These are phyloP conservation scores for Crataegus laevigata DNA, from an alignment of 306 rosid genomes.

Conservation along the genomic window DNA sequence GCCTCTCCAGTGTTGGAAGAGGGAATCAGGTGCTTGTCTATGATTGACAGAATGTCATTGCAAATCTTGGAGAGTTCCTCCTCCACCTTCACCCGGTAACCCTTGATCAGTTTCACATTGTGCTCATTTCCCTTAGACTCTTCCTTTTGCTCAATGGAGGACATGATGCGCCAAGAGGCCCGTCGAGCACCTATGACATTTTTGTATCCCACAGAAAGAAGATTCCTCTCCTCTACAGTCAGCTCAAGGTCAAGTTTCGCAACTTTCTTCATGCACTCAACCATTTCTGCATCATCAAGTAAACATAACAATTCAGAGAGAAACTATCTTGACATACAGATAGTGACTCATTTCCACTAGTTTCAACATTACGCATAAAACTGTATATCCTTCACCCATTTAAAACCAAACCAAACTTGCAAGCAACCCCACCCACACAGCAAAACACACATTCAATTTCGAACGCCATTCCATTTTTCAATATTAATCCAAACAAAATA, in stretches of 20 bases:
- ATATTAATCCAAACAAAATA: too few species aligned
- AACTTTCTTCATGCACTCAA: constrained; percentile 82
- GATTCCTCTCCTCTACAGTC: constrained; percentile 97
- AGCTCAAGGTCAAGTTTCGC: constrained; percentile 89
- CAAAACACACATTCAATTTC: background rate
- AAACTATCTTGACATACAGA: background rate
- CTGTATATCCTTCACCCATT: background rate
- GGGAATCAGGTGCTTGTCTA: constrained; percentile 76
- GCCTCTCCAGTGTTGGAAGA: constrained; percentile 85
- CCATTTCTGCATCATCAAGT: constrained; percentile 68
- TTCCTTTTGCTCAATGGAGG: constrained; percentile 97
- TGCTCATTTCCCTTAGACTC: constrained; percentile 88
- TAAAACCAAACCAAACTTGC: background rate
- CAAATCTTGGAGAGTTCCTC: constrained; percentile 92
- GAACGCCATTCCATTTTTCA: background rate
- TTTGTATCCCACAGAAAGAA: constrained; percentile 95
- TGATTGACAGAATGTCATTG: constrained; percentile 69
- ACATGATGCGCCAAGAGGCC: constrained; percentile 99
- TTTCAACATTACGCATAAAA: background rate
- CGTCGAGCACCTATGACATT: constrained; percentile 93
- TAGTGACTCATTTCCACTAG: background rate
- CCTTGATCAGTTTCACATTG: constrained; percentile 78
- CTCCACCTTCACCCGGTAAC: constrained; percentile 91
- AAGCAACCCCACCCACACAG: background rate
- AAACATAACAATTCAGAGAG: constrained; percentile 10